These are phyloP conservation scores for Xylaria hypoxylon DNA, from an alignment of 2,329 filamentous ascomycete genomes.

Conservation along the genomic window DNA sequence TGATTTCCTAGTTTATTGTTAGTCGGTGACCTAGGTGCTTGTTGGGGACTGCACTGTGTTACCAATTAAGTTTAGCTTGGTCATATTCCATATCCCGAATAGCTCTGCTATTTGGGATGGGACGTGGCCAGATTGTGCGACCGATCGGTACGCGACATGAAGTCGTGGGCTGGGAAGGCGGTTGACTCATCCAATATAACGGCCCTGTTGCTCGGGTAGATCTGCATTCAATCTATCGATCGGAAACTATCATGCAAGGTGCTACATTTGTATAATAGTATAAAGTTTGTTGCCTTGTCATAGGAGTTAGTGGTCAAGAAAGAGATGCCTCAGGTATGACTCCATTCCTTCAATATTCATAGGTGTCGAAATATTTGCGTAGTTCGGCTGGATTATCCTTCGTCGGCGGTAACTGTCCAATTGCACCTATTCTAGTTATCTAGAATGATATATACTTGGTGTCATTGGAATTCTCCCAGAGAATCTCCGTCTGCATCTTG, in stretches of 20 bases:
- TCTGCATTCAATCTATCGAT: slow-evolving; percentile 49
- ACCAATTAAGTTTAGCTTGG: not conserved
- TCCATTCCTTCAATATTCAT: no score
- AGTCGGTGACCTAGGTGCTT: not conserved
- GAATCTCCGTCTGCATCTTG: not conserved
- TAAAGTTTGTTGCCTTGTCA: not conserved
- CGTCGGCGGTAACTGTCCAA: not conserved
- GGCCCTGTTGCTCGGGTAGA: slow-evolving; percentile 22
- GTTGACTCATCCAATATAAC: slow-evolving; percentile 1
- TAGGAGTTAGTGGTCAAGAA: no score
- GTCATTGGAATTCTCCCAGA: not conserved
- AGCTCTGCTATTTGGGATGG: slow-evolving; percentile 28
- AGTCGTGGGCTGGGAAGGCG: slow-evolving; percentile 8
- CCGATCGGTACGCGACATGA: slow-evolving; percentile 25
- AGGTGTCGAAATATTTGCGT: not conserved
- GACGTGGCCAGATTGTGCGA: slow-evolving; percentile 45
- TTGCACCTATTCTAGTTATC: not conserved
- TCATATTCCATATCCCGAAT: slow-evolving; percentile 15
- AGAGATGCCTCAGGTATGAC: no score
- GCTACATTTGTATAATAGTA: slow-evolving; percentile 25
- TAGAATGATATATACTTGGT: not conserved
- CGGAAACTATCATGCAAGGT: slow-evolving; percentile 41
- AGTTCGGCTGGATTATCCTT: not conserved
- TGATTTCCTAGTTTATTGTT: not conserved
- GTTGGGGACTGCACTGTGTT: not conserved